These are phyloP conservation scores for Sanghuangporus baumii DNA, from an alignment of 1,284 basidiomycete genomes.

Conservation along the genomic window DNA sequence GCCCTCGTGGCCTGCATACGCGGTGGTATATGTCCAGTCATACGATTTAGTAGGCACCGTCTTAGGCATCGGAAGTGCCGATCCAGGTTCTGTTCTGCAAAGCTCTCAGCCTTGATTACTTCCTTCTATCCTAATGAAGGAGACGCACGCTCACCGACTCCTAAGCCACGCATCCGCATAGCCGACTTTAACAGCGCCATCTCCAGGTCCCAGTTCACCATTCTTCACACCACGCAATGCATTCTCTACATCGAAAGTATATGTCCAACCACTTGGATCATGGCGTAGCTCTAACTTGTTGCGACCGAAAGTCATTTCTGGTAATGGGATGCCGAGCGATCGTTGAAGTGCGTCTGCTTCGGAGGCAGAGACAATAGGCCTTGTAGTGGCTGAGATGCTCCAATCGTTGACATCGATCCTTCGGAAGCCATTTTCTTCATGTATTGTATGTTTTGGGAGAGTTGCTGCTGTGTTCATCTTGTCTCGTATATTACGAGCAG, in stretches of 20 bases:
- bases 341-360: constrained; percentile 68
- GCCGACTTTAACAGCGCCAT: constrained; percentile 89
- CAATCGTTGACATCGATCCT: constrained; percentile 61
- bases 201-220: constrained; percentile 69
- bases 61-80: constrained; percentile 62
- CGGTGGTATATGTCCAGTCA: constrained; percentile 98
- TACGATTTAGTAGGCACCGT: constrained; percentile 81
- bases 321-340: constrained; percentile 70
- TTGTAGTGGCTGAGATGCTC: constrained; percentile 58
- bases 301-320: constrained; percentile 96
- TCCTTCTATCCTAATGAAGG: constrained; percentile 1
- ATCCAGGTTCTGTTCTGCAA: constrained; percentile 55
- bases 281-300: constrained; percentile 73
- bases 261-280: constrained; percentile 53
- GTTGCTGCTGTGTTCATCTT: constrained; percentile 38
- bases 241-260: constrained; percentile 63
- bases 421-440: constrained; percentile 60
- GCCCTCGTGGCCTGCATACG: constrained; percentile 64
- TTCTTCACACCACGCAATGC: constrained; percentile 75
- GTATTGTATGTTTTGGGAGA: constrained; percentile 56
- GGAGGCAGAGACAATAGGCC: constrained; percentile 71
- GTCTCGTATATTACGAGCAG: constrained; percentile 13
- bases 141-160: constrained; percentile 57
- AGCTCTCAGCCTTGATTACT: constrained; percentile 15
- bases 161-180: constrained; percentile 93